Evolutionary conservation across 2,329 filamentous ascomycete species (phyloP), one percentile per base, ranked within the genome.

Genomic region (Leptographium lundbergii): DNA sequence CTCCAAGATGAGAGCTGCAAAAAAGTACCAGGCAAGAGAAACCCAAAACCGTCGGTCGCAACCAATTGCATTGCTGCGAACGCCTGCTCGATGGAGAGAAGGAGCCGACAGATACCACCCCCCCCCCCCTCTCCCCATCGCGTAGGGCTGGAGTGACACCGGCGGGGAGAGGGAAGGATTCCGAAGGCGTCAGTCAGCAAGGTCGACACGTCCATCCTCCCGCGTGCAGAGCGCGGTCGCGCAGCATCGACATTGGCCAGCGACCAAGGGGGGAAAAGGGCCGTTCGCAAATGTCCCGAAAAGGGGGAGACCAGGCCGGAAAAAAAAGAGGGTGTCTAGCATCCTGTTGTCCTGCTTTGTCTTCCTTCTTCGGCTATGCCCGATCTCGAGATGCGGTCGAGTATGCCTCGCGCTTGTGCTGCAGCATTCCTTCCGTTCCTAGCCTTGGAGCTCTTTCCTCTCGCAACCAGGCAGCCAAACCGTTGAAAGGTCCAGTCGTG

Each of bases 81-180:
- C 17, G 36, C 5, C 36, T 19, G 36, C 36, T 5, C 2, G 36
- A 39, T 17, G n/a, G n/a, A n/a, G n/a, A n/a, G n/a, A 13, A 36
- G 34, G 13, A 4, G 14, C 13, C 14, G 14, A 14, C 36, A 39
- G 36, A 39, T 39, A 39, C 36, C 36, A 39, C 36, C 36, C 36
- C 42, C 42, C 7, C 42, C n/a, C 17, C 4, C 42, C 11, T 7
- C 42, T 7, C 42, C 42, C 42, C 25, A 17, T 34, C 32, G 19
- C 52, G 32, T 54, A 54, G 34, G 52, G 52, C 52, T 54, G 52
- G 52, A 36, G 52, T 54, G 34, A 54, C 52, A 54, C 52, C 22
- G 52, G 34, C 32, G 52, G 52, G 51, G 24, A 22, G 36, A 39
- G 36, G 36, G 29, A 54, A 54, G 52, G 29, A 54, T 32, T n/a